These are phyloP conservation scores for Salix exigua DNA, from an alignment of 345 rosid genomes.

Conservation along the genomic window DNA sequence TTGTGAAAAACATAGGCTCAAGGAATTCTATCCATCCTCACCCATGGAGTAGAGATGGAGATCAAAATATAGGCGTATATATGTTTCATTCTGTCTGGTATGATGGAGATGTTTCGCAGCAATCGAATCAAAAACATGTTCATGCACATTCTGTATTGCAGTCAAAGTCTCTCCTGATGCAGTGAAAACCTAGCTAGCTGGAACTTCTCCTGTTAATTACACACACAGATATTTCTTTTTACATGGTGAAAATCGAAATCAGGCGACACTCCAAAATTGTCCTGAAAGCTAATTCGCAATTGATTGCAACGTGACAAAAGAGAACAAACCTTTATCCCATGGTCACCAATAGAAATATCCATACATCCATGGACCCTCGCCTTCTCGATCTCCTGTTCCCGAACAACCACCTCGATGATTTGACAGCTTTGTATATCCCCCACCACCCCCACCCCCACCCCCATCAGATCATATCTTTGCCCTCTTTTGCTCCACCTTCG, in stretches of 20 bases:
- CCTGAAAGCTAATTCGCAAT: neutral
- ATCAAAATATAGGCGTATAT: neutral
- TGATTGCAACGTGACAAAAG: neutral
- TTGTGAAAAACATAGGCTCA: too few relatives aligned
- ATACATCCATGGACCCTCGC: neutral
- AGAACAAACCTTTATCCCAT: neutral
- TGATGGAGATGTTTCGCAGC: neutral
- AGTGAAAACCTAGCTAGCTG: too few relatives aligned
- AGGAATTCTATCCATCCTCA: too few relatives aligned
- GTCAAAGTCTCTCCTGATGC: neutral
- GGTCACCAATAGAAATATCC: neutral
- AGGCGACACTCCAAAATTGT: neutral
- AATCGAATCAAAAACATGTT: neutral
- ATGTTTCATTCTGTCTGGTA: too few relatives aligned
- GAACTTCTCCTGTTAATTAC: too few relatives aligned
- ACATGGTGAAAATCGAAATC: neutral
- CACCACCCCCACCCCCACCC: neutral
- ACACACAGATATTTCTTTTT: too few relatives aligned
- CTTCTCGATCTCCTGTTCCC: neutral
- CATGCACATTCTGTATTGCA: neutral
- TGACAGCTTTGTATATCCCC: slow-evolving; percentile 14
- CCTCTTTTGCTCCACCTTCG: neutral
- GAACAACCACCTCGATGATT: slow-evolving; percentile 20
- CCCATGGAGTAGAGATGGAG: neutral
- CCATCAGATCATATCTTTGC: slow-evolving; percentile 26